Percentiles rank a stretch among this genome's conserved stretches.
Conservation (phyloP, 768 basidiomycete species). For the Mycena haematopus region DNA sequence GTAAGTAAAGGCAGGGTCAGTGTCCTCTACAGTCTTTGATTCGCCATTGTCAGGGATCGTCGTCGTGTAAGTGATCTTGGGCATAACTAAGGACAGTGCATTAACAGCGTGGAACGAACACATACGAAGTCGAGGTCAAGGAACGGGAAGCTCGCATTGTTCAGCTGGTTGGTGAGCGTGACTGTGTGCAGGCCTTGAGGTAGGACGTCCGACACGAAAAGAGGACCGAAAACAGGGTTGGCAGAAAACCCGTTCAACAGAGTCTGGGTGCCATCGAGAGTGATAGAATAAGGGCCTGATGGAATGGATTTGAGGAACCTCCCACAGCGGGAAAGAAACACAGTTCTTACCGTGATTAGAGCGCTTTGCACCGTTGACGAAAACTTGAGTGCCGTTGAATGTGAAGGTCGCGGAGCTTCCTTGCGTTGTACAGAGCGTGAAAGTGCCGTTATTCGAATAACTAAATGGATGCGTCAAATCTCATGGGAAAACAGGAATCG, state of each 20-base stretch:
- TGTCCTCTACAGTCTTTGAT: slow-evolving; percentile 18
- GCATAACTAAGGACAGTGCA: not conserved
- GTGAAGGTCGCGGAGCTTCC: not conserved
- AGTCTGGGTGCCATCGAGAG: not conserved
- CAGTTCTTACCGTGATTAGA: not conserved
- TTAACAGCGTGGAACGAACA: not conserved
- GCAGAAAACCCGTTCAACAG: not conserved
- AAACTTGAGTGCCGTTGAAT: not conserved
- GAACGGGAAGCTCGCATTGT: not conserved
- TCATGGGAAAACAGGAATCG: not conserved
- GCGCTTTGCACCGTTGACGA: not conserved
- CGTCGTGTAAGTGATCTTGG: slow-evolving; percentile 26
- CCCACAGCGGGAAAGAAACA: not conserved
- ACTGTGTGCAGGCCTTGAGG: not conserved
- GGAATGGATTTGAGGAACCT: not conserved
- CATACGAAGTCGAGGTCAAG: not conserved
- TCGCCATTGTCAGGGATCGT: not conserved
- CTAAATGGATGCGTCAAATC: not conserved
- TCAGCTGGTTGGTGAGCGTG: not conserved
- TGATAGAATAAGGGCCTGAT: not conserved
- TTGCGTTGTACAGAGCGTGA: not conserved
- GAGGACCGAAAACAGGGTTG: not conserved
- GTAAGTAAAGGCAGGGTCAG: slow-evolving; percentile 5
- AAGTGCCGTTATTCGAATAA: not conserved
- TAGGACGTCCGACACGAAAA: not conserved